These are phyloP conservation scores for Dioscorea dumetorum DNA, from an alignment of 106 monocot genomes.

Conservation along the genomic window DNA sequence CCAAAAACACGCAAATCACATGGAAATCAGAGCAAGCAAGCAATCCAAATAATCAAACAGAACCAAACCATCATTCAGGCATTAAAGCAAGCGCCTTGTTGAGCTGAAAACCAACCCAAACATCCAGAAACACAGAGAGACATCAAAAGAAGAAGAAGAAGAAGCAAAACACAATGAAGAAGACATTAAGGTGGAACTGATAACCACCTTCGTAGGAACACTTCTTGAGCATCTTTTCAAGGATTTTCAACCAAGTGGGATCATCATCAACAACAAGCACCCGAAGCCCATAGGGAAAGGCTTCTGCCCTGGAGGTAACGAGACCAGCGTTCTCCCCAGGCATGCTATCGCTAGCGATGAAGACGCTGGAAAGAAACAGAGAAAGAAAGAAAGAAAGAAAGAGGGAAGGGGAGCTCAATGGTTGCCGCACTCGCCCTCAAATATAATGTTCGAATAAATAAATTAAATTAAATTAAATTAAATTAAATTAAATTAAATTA, in stretches of 20 bases:
- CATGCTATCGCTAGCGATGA: too few relatives aligned
- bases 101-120: background rate
- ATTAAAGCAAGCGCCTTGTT: slow-evolving; percentile 4
- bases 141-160: background rate
- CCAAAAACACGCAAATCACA: too few relatives aligned
- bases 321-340: too few relatives aligned
- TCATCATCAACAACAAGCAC: slow-evolving; percentile 73
- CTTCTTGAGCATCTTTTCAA: slow-evolving; percentile 75
- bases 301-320: slow-evolving; percentile 17
- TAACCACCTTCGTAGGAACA: slow-evolving; percentile 65
- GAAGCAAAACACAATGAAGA: background rate
- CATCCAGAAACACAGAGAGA: background rate
- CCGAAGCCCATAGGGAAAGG: slow-evolving; percentile 51
- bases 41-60: background rate
- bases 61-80: background rate
- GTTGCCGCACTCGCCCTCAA: too few relatives aligned
- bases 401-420: too few relatives aligned
- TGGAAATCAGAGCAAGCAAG: too few relatives aligned
- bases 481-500: too few relatives aligned
- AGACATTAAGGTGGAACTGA: background rate
- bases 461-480: too few relatives aligned
- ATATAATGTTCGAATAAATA: too few relatives aligned
- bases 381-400: too few relatives aligned
- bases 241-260: slow-evolving; percentile 67
- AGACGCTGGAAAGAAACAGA: too few relatives aligned